Conservation (phyloP, 495 filamentous ascomycete species). For the Neurospora terricola region DNA sequence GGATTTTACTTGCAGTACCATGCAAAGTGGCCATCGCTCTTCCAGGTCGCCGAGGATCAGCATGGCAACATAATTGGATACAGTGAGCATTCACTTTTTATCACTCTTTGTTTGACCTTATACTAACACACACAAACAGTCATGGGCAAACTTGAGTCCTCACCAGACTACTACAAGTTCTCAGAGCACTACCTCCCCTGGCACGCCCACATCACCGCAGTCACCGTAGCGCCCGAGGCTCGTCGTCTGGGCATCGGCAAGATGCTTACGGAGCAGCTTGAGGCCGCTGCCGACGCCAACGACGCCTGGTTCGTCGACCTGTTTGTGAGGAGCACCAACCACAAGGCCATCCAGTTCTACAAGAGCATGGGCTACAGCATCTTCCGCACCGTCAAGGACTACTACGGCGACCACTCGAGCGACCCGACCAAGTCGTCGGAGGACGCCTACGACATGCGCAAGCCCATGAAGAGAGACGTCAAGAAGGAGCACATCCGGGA, state of each 20-base stretch:
- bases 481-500: conserved; percentile 65
- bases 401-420: conserved; percentile 67
- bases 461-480: conserved; percentile 77
- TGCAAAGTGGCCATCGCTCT: conserved; percentile 88
- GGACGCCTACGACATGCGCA: conserved; percentile 95
- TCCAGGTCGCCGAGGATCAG: conserved; percentile 73
- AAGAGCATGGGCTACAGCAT: conserved; percentile 81
- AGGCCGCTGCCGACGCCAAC: conserved; percentile 67
- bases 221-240: conserved; percentile 82
- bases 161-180: conserved; percentile 56
- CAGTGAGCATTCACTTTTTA: conserved; percentile 47
- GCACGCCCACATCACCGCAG: conserved; percentile 95
- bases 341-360: conserved; percentile 80
- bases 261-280: conserved; percentile 65
- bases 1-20: conserved; percentile 93
- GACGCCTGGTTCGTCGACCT: conserved; percentile 93
- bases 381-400: conserved; percentile 77
- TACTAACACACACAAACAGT: conserved; percentile 41
- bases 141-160: conserved; percentile 91
- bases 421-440: conserved; percentile 55
- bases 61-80: conserved; percentile 82
- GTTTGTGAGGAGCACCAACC: conserved; percentile 82
- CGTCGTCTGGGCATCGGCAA: conserved; percentile 80
- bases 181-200: conserved; percentile 86
- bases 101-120: background rate